Evolutionary conservation across 2,329 filamentous ascomycete species (phyloP).

Genomic region (Cytospora chrysosperma): DNA sequence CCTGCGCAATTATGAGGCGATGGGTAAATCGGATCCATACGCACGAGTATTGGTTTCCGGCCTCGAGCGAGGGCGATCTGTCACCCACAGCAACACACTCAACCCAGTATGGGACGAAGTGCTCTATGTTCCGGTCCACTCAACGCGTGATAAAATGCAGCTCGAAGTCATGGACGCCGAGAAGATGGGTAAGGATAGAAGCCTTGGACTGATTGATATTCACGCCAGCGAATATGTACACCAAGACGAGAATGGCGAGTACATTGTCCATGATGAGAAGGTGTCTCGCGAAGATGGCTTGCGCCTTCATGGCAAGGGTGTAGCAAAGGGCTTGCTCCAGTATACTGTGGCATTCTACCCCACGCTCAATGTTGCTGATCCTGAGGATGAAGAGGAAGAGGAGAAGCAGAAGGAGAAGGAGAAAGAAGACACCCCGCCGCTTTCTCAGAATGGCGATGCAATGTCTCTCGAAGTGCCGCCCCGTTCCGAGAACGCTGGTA

Average conservation of each 20-base stretch:
- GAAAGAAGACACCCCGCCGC: constrained; percentile 28
- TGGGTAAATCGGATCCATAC: constrained; percentile 97
- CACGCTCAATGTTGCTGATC: constrained; percentile 81
- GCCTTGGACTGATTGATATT: constrained; percentile 78
- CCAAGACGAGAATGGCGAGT: constrained; percentile 79
- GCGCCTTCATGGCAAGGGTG: constrained; percentile 68
- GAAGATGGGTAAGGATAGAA: constrained; percentile 85
- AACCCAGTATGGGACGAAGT: constrained; percentile 96
- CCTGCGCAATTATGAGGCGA: constrained; percentile 87
- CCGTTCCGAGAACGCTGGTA: constrained; percentile 42
- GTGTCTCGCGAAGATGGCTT: constrained; percentile 65
- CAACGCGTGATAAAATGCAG: constrained; percentile 74
- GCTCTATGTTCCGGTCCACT: constrained; percentile 89
- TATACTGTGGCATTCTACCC: constrained; percentile 91
- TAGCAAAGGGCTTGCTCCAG: constrained; percentile 74
- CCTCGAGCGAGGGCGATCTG: constrained; percentile 85
- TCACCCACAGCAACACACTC: constrained; percentile 94
- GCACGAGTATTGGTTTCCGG: constrained; percentile 85
- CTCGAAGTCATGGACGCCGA: constrained; percentile 98
- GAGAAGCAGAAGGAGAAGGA: constrained; percentile 42
- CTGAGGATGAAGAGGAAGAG: constrained; percentile 73
- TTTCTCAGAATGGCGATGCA: constrained; percentile 24
- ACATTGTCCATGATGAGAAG: constrained; percentile 75
- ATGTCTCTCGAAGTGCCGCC: constrained; percentile 36
- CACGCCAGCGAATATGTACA: constrained; percentile 74